phyloP scores from a whole-genome alignment of 495 filamentous ascomycete genomes.

The Xylaria nigripes region DNA sequence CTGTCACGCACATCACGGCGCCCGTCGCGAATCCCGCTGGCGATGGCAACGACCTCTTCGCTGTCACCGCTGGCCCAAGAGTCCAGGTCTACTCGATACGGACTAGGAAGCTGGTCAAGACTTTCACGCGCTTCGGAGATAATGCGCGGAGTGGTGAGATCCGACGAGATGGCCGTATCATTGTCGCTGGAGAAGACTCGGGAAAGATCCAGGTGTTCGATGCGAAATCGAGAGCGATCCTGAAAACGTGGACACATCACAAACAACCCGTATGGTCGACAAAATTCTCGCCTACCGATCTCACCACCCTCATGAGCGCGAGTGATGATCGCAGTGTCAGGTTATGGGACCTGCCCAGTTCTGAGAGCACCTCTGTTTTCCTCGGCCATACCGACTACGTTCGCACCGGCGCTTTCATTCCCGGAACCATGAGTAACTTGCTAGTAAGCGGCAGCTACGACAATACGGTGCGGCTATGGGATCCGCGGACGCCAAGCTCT shows the following conservation, averaged over 20 bases:
- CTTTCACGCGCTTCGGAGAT: constrained; percentile 85
- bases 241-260: constrained; percentile 94
- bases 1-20: constrained; percentile 81
- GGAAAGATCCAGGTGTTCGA: constrained; percentile 94
- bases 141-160: constrained; percentile 80
- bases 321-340: constrained; percentile 88
- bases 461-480: constrained; percentile 87
- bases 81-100: constrained; percentile 88
- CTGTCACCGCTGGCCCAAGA: constrained; percentile 81
- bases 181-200: constrained; percentile 84
- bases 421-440: constrained; percentile 62
- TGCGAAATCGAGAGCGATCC: constrained; percentile 70
- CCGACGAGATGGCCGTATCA: constrained; percentile 75
- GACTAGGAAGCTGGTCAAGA: constrained; percentile 81
- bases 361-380: constrained; percentile 65
- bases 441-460: constrained; percentile 90
- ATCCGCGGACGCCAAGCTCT: constrained; percentile 63
- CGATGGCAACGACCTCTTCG: constrained; percentile 66
- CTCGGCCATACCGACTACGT: constrained; percentile 92
- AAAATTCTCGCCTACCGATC: constrained; percentile 76
- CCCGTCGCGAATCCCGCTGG: constrained; percentile 43
- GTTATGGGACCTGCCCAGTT: constrained; percentile 85
- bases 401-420: constrained; percentile 76
- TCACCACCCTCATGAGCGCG: constrained; percentile 74
- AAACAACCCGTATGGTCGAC: constrained; percentile 91